phyloP scores from a whole-genome alignment of 805 yeast genomes.

The Myxozyma melibiosi region DNA sequence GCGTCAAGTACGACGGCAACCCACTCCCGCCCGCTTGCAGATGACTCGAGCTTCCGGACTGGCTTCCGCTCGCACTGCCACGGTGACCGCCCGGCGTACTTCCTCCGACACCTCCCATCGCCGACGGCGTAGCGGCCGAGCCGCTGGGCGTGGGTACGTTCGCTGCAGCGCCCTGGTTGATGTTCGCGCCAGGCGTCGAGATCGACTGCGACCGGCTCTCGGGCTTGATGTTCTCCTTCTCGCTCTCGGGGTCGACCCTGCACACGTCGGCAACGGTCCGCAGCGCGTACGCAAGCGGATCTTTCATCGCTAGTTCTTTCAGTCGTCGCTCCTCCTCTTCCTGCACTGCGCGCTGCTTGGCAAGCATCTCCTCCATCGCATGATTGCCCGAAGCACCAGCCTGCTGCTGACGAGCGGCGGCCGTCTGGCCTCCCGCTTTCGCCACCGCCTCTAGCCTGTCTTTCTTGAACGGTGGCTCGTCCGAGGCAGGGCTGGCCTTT shows the following conservation, averaged over 20 bases:
- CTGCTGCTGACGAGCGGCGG: conserved; percentile 1
- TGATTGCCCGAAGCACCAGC: neutral
- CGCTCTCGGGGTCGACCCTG: conserved; percentile 20
- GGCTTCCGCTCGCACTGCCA: neutral
- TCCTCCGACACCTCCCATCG: neutral
- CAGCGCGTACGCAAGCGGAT: conserved; percentile 29
- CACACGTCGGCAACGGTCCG: conserved; percentile 26
- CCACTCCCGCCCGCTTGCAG: neutral
- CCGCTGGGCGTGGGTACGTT: neutral
- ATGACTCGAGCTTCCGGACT: neutral
- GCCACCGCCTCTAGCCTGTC: conserved; percentile 4
- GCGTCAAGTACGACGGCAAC: conserved; percentile 7
- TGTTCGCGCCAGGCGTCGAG: neutral
- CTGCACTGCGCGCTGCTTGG: conserved; percentile 12
- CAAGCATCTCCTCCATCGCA: conserved; percentile 6
- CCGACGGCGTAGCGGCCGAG: neutral
- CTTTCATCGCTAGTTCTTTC: conserved; percentile 25
- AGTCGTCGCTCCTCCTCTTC: conserved; percentile 24
- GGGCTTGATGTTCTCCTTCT: conserved; percentile 10
- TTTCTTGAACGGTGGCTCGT: conserved; percentile 29
- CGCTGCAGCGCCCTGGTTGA: neutral
- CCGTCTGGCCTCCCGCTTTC: conserved; percentile 1
- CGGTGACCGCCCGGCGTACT: neutral
- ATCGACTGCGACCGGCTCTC: neutral
- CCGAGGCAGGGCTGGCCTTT: conserved; percentile 5